These are phyloP conservation scores for Tripterygium wilfordii DNA, from an alignment of 177 flowering plant species.

Conservation along the genomic window DNA sequence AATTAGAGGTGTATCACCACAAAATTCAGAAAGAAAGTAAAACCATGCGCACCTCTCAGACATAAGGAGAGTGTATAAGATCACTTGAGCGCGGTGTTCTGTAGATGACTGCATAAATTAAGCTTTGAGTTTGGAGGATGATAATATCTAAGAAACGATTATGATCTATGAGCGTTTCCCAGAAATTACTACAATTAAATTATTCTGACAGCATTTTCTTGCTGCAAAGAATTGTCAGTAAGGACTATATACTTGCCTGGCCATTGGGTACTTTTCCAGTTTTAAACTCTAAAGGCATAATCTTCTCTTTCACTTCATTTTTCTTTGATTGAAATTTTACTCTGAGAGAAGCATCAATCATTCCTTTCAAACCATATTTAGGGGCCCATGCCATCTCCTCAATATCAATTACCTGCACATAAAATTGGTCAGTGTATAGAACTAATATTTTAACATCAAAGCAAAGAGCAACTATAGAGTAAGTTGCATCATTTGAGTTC, in stretches of 20 bases:
- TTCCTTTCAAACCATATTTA: conserved; percentile 95
- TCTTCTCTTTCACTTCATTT: conserved; percentile 42
- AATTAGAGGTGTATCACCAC: no score
- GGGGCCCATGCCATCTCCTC: conserved; percentile 99
- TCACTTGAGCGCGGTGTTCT: conserved; percentile 94
- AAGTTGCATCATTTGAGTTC: not conserved
- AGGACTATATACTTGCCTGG: conserved; percentile 56
- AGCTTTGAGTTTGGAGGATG: no score
- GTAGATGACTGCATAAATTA: conserved; percentile 68
- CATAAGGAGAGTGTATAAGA: conserved; percentile 90
- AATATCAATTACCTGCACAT: conserved; percentile 75
- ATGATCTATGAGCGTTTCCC: no score
- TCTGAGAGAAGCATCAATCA: conserved; percentile 89
- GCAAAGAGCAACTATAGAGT: no score
- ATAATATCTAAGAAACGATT: no score
- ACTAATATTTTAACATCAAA: no score
- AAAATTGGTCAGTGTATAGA: not conserved
- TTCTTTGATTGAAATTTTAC: conserved; percentile 38
- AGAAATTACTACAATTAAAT: no score
- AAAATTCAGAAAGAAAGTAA: not conserved
- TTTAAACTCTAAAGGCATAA: conserved; percentile 93
- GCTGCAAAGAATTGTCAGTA: not conserved
- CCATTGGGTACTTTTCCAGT: conserved; percentile 89
- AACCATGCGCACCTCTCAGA: conserved; percentile 67
- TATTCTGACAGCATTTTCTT: no score